Base-by-base conservation (phyloP, 2,329 filamentous ascomycete species). In the Chalaropsis thielavioides region DNA sequence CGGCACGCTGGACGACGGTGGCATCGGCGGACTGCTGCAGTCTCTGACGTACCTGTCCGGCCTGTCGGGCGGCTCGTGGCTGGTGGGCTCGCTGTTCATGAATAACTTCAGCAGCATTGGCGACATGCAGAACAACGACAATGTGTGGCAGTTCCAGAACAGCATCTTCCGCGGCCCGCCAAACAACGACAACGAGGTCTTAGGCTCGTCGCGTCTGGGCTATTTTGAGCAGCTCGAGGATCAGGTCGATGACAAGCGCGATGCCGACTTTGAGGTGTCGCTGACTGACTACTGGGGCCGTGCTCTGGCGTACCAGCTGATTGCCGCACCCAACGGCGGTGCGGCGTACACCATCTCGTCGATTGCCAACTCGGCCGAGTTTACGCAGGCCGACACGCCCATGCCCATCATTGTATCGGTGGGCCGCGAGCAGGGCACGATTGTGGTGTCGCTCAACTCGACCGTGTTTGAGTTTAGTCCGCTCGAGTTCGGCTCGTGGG, bases 201-300 rank as follows among this genome's bases (percentile, higher is more conserved):
- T 63, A 1, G 61, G 61, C 46, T 64, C 65, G 10, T 61, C 65
- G 1, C 61, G 31, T 15, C 60, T 64, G 41, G 62, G 62, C 43
- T 78, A 78, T 69, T 78, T 76, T 69, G 69, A 68, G 24, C 68
- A 71, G 51, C 71, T 78, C 51, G 70, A 75, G 60, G 70, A 71
- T 40, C 70, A 74, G 31, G 73, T 77, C 10, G 67, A 69, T 1
- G 69, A 68, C 66, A 78, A 78, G 72, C 70, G 72, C n/a, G 71
- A 74, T 27, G 75, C 75, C 8, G 76, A 76, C 22, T 79, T 74
- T 68, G 72, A 78, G 43, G 83, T 82, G 2, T 88, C 89, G 8
- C 80, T 96, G 66, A 96, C 92, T 0, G 92, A 96, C 76, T 90
- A 90, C 74, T 95, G 91, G 87, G 89, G 89, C 35, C 87, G 91